These are phyloP conservation scores for Yamadazyma takamatsuzukensis DNA, from an alignment of 805 yeast genomes.

Conservation along the genomic window DNA sequence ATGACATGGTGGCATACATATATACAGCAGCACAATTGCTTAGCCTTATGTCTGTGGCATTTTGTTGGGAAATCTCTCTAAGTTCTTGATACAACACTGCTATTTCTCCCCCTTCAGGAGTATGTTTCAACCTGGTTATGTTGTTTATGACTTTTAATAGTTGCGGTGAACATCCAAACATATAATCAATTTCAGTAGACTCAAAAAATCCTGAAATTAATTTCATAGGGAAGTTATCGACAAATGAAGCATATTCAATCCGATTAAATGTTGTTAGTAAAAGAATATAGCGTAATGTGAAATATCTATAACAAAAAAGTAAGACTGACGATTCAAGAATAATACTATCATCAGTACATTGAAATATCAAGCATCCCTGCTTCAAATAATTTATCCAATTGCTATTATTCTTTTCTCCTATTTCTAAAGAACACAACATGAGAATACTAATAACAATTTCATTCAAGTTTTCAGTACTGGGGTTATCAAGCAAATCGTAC, in stretches of 20 bases:
- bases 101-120: constrained; percentile 7
- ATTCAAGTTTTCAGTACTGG: constrained; percentile 16
- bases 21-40: constrained; percentile 17
- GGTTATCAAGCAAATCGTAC: constrained; percentile 21
- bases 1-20: constrained; percentile 14
- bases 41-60: constrained; percentile 9
- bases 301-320: constrained; percentile 26
- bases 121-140: constrained; percentile 15
- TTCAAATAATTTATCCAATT: constrained; percentile 26
- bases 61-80: constrained; percentile 7
- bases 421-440: constrained; percentile 26
- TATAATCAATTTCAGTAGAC: constrained; percentile 21
- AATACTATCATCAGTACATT: constrained; percentile 13
- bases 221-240: constrained; percentile 19
- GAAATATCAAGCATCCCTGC: constrained; percentile 25
- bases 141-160: constrained; percentile 19
- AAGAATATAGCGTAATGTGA: constrained; percentile 24
- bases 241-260: constrained; percentile 11
- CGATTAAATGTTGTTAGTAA: constrained; percentile 19
- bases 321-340: constrained; percentile 19
- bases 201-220: constrained; percentile 18
- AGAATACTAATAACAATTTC: constrained; percentile 24
- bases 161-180: constrained; percentile 31
- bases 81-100: constrained; percentile 6
- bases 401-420: constrained; percentile 21